These are phyloP conservation scores for Gelatoporia subvermispora DNA, from an alignment of 768 basidiomycete genomes.

Conservation along the genomic window DNA sequence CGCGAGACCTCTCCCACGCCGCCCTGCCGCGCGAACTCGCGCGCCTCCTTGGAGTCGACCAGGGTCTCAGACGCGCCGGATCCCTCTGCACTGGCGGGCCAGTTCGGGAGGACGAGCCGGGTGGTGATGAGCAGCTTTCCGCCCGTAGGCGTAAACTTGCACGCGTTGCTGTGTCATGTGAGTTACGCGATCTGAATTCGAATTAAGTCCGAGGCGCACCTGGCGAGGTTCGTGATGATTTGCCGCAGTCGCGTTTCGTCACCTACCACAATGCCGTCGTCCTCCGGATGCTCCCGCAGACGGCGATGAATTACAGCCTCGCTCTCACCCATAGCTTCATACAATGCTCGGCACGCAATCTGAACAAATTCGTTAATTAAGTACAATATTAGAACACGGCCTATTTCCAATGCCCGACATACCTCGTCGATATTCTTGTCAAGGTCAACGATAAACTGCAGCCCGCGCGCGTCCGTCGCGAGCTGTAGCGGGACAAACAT, in stretches of 20 bases:
- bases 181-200: background rate
- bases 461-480: slow-evolving; percentile 59
- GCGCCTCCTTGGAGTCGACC: background rate
- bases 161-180: slow-evolving; percentile 54
- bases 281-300: slow-evolving; percentile 41
- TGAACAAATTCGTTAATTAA: slow-evolving; percentile 17
- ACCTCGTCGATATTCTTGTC: slow-evolving; percentile 67
- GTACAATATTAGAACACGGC: background rate
- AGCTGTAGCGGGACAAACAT: slow-evolving; percentile 65
- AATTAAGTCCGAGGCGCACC: slow-evolving; percentile 27
- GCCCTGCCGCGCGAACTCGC: background rate
- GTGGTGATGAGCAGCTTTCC: slow-evolving; percentile 68
- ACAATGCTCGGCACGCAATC: slow-evolving; percentile 56
- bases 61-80: slow-evolving; percentile 1
- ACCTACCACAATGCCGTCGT: slow-evolving; percentile 71
- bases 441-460: slow-evolving; percentile 64
- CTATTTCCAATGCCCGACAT: slow-evolving; percentile 10
- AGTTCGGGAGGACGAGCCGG: slow-evolving; percentile 40
- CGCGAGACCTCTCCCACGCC: background rate
- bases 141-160: slow-evolving; percentile 72
- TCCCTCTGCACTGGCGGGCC: background rate
- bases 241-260: slow-evolving; percentile 81
- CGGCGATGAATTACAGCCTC: slow-evolving; percentile 35
- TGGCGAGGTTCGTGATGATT: slow-evolving; percentile 80
- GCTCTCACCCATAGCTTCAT: slow-evolving; percentile 53